Evolutionary conservation across 768 basidiomycete genomes (phyloP).

Genomic region (Boletellus emodensis): DNA sequence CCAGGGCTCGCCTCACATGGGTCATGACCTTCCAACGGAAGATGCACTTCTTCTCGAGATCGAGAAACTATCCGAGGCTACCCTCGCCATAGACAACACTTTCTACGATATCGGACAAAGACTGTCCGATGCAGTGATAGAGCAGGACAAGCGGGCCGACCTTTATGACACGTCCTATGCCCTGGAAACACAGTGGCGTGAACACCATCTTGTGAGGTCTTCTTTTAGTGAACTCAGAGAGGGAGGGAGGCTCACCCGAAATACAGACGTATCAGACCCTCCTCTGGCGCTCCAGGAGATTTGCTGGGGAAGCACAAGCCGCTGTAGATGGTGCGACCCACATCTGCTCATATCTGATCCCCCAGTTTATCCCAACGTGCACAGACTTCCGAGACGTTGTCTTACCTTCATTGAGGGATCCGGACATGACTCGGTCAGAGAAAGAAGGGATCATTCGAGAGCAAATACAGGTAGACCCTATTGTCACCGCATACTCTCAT

Average conservation of each 20-base stretch:
- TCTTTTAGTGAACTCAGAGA: too few species aligned
- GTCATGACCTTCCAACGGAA: constrained; percentile 9
- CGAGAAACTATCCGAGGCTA: constrained; percentile 11
- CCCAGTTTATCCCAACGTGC: neutral
- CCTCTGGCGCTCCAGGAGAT: constrained; percentile 19
- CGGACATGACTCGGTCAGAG: neutral
- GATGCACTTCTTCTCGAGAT: constrained; percentile 15
- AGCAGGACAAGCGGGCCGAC: constrained; percentile 8
- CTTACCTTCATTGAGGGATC: constrained; percentile 13
- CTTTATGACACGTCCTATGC: constrained; percentile 9
- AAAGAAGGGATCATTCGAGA: constrained; percentile 16
- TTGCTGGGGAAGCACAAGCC: constrained; percentile 18
- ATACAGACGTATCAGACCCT: constrained; percentile 13
- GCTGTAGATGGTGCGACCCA: constrained; percentile 12
- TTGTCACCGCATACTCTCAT: neutral
- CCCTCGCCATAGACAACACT: constrained; percentile 15
- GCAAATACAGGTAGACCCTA: constrained; percentile 8
- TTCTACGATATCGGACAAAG: constrained; percentile 13
- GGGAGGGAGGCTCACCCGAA: neutral
- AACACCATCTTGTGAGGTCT: constrained; percentile 9
- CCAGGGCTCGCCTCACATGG: neutral
- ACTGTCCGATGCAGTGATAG: constrained; percentile 4
- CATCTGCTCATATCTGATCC: rapidly evolving
- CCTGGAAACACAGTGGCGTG: constrained; percentile 14
- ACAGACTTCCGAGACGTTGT: constrained; percentile 18